Conservation (phyloP, 2,329 filamentous ascomycete genomes). For the Fusarium sulawesiense region DNA sequence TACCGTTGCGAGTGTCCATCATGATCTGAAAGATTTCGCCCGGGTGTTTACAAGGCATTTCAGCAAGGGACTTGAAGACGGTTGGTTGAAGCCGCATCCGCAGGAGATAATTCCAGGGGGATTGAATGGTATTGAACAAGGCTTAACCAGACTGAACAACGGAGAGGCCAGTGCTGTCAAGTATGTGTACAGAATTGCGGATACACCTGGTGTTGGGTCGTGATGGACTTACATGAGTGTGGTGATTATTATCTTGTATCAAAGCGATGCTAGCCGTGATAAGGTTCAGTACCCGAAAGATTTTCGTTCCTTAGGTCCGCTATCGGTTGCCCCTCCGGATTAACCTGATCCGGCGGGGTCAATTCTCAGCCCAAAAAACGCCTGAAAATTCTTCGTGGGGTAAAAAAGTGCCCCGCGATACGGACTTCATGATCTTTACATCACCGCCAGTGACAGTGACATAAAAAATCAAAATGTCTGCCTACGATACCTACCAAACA, state of each 20-base stretch:
- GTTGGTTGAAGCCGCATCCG: constrained; percentile 20
- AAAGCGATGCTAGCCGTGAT: neutral
- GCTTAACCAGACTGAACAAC: neutral
- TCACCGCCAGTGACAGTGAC: constrained; percentile 4
- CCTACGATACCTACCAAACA: constrained; percentile 21
- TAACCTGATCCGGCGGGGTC: constrained; percentile 5
- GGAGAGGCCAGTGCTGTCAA: constrained; percentile 22
- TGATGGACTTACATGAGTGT: neutral
- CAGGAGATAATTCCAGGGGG: constrained; percentile 25
- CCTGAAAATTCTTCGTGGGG: constrained; percentile 6
- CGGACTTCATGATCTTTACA: constrained; percentile 1
- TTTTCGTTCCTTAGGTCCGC: constrained; percentile 5
- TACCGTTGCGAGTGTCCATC: constrained; percentile 27
- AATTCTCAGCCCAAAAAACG: neutral
- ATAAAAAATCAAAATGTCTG: constrained; percentile 2
- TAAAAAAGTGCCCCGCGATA: constrained; percentile 8
- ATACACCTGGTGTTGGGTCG: constrained; percentile 9
- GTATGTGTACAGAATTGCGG: constrained; percentile 21
- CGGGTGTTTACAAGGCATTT: constrained; percentile 1
- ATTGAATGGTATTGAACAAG: constrained; percentile 16
- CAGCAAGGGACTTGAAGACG: constrained; percentile 13
- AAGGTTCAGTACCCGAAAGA: neutral
- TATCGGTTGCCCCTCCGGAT: neutral
- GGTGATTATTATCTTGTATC: neutral
- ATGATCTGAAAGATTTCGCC: constrained; percentile 19